phyloP scores from a whole-genome alignment of 495 filamentous ascomycete species.

The Hypoxylon trugodes region DNA sequence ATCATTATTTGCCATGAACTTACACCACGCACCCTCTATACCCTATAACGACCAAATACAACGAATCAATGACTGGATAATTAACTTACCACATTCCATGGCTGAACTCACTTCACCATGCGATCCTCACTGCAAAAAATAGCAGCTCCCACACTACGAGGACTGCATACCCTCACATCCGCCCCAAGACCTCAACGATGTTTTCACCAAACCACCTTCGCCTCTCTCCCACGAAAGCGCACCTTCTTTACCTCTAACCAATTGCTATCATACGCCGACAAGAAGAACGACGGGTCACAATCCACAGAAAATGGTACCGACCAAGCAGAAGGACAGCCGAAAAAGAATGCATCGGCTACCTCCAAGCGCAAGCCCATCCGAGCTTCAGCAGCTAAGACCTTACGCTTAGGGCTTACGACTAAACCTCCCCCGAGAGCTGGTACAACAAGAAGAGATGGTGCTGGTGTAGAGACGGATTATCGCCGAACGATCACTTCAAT shows the following conservation, averaged over 20 bases:
- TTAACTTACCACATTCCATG: slow-evolving; percentile 17
- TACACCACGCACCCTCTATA: too few species aligned
- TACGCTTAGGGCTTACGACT: slow-evolving; percentile 42
- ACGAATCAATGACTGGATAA: not conserved
- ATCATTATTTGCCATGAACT: not conserved
- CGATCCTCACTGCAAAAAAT: slow-evolving; percentile 39
- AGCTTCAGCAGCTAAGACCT: slow-evolving; percentile 51
- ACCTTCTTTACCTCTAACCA: slow-evolving; percentile 53
- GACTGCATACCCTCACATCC: slow-evolving; percentile 30
- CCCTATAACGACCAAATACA: too few species aligned
- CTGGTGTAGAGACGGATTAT: slow-evolving; percentile 32
- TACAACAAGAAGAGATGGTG: slow-evolving; percentile 16
- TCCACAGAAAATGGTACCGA: slow-evolving; percentile 8
- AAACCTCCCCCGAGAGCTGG: slow-evolving; percentile 24
- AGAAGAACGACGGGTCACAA: slow-evolving; percentile 10
- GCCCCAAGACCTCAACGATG: slow-evolving; percentile 26
- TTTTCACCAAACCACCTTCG: slow-evolving; percentile 45
- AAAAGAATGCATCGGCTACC: slow-evolving; percentile 9
- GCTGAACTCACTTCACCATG: slow-evolving; percentile 36
- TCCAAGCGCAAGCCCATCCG: slow-evolving; percentile 54
- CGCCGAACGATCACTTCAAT: slow-evolving; percentile 76
- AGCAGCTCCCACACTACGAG: slow-evolving; percentile 31
- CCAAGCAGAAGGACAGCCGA: slow-evolving; percentile 12
- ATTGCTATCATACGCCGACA: slow-evolving; percentile 44
- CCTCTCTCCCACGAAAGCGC: slow-evolving; percentile 46